Conservation (phyloP, 2,329 filamentous ascomycete species). For the Nemania diffusa region DNA sequence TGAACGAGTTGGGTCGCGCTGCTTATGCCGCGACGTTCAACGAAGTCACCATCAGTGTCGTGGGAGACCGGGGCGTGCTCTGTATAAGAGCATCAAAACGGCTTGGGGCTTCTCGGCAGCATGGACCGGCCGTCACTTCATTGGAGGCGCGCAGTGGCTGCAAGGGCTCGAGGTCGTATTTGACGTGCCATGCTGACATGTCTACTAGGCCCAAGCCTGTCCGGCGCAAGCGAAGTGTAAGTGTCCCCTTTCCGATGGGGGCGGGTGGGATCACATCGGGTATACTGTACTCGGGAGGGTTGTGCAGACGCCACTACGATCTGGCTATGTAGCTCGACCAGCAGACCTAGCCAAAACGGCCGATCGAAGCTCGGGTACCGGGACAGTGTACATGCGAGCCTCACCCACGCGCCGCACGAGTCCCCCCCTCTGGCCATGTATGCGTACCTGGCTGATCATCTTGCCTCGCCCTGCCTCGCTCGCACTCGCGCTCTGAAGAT, state of each 20-base stretch:
- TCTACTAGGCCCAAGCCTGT: constrained; percentile 33
- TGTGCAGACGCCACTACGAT: constrained; percentile 49
- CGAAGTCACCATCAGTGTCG: constrained; percentile 15
- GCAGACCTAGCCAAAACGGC: constrained; percentile 40
- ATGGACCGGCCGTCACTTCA: constrained; percentile 17
- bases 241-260: constrained; percentile 47
- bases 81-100: constrained; percentile 22
- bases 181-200: constrained; percentile 35
- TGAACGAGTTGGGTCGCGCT: constrained; percentile 30
- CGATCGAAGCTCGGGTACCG: constrained; percentile 42
- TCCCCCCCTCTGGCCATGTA: constrained; percentile 14
- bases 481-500: constrained; percentile 5
- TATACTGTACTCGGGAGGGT: constrained; percentile 42
- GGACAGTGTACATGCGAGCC: constrained; percentile 37
- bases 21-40: constrained; percentile 25
- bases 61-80: constrained; percentile 21
- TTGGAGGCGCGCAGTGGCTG: constrained; percentile 25
- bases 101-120: constrained; percentile 28
- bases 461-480: constrained; percentile 10
- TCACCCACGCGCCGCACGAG: constrained; percentile 35
- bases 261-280: constrained; percentile 41
- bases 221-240: constrained; percentile 40
- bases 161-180: constrained; percentile 32
- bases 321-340: no score
- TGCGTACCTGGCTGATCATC: constrained; percentile 24